Base-by-base conservation (phyloP, 176 grass and related monocot genomes). In the Triticum timopheevii region DNA sequence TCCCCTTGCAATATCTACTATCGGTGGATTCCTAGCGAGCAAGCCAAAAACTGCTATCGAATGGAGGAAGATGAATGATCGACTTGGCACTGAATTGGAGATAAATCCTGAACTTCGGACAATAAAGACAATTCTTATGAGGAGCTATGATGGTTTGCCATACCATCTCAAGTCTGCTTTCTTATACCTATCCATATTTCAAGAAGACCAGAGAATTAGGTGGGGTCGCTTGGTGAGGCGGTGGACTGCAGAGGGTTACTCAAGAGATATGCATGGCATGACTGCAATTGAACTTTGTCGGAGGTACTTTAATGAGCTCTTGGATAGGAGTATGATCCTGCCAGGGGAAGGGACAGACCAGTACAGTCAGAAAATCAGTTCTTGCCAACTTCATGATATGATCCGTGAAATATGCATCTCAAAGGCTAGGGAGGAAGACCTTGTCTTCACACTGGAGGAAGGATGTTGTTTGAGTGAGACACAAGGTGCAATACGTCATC, bases 111-210 rank as follows among this genome's bases (percentile, higher is more conserved):
- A 25, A 6, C 16, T 73, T 13, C 25, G n/a, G 20, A 56, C 3
- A 2, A 68, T 92, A 20, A 89, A 50, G 0, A 20, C 3, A 39
- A 34, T 70, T 6, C 45, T 89, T 36, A 75, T 20, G 8, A 33
- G 64, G 9, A 89, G 83, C 45, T 92, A 87, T 5, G 79, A 87
- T 80, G 72, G 70, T 17, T 58, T 92, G 9, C 83, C 90, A 9
- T 83, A 89, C 63, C 17, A 82, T 86, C 73, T 86, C 5, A 91
- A 91, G 30, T 22, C 68, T 4, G 73, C 23, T 47, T 81, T 91
- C n/a, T 45, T 91, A 8, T 88, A 91, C 3, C 6, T 91, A 1
- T 58, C 52, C 3, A 22, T 88, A 35, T 91, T 85, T 58, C 59
- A 49, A 19, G 62, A 85, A 63, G 81, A 81, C 20, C 34, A 82